phyloP scores from a whole-genome alignment of 352 stramenopile genomes.

The Phytopythium delawarense region DNA sequence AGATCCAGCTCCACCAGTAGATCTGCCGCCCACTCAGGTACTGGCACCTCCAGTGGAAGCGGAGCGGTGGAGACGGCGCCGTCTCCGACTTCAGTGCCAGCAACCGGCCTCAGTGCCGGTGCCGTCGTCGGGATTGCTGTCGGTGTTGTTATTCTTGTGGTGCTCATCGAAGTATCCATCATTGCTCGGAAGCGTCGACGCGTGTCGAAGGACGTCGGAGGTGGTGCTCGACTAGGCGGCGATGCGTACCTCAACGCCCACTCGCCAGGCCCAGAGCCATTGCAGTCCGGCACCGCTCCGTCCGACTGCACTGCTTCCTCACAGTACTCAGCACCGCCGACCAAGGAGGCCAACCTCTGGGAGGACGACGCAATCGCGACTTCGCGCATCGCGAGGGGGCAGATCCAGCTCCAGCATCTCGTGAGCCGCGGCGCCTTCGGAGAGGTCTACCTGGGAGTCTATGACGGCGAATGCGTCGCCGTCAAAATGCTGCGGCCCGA shows the following conservation, averaged over 20 bases:
- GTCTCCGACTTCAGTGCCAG: neutral
- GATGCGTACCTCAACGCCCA: slow-evolving; percentile 1
- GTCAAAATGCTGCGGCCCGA: slow-evolving; percentile 25
- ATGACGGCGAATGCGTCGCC: slow-evolving; percentile 15
- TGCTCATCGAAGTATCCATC: neutral
- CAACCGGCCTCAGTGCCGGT: neutral
- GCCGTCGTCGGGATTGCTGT: neutral
- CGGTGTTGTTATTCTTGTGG: neutral
- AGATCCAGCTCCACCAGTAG: neutral
- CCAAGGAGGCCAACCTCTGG: neutral
- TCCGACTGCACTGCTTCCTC: neutral
- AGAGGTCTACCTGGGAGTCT: slow-evolving; percentile 22
- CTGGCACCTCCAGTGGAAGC: too few species aligned
- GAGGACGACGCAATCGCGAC: neutral
- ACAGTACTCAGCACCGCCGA: too few species aligned
- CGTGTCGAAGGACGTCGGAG: neutral
- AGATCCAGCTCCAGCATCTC: slow-evolving; percentile 3
- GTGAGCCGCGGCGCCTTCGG: slow-evolving; percentile 25
- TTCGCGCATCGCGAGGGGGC: neutral
- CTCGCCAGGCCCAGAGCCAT: neutral
- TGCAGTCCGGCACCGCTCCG: neutral
- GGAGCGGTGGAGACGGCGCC: too few species aligned
- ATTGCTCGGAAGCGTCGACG: neutral
- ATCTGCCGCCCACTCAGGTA: too few species aligned
- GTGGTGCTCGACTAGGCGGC: neutral